Percentiles rank a stretch among this genome's conserved stretches.
phyloP scores from a whole-genome alignment of 257 asterid species.

The Nyctanthes arbortristis region DNA sequence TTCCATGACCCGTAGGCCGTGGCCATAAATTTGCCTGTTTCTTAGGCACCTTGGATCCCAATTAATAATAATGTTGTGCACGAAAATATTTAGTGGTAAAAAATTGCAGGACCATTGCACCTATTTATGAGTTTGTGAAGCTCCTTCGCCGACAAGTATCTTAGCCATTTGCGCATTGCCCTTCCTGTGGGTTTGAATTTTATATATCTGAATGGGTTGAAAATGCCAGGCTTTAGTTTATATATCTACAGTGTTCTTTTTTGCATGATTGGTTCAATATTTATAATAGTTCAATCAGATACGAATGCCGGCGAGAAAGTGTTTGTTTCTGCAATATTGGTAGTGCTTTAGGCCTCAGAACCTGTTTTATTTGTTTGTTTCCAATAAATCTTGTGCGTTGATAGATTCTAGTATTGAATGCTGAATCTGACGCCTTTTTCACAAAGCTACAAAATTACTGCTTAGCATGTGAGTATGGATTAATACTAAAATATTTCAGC shows the following conservation, averaged over 20 bases:
- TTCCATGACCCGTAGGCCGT: conserved; percentile 25
- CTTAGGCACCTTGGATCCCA: conserved; percentile 33
- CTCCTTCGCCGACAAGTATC: conserved; percentile 25
- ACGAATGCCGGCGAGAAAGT: conserved; percentile 5
- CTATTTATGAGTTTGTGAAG: conserved; percentile 26
- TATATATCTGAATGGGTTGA: not conserved
- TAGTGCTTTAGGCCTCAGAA: conserved; percentile 20
- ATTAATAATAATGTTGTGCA: conserved; percentile 20
- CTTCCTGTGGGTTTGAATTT: not conserved
- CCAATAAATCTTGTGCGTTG: conserved; percentile 3
- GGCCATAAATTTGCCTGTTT: conserved; percentile 28
- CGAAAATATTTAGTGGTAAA: not conserved
- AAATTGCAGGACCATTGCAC: conserved; percentile 23
- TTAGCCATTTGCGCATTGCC: not conserved
- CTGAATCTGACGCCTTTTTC: conserved; percentile 11
- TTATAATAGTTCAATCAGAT: not conserved
- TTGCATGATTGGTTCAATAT: too few relatives aligned
- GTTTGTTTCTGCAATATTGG: not conserved
- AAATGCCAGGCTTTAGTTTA: not conserved
- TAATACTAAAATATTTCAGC: not conserved
- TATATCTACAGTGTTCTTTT: too few relatives aligned
- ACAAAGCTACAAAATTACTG: conserved; percentile 17
- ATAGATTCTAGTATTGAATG: conserved; percentile 2
- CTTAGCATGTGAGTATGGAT: conserved; percentile 4
- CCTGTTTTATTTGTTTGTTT: conserved; percentile 17